Base-by-base conservation (phyloP, 345 rosid species). In the Eucalyptus sideroxylon region DNA sequence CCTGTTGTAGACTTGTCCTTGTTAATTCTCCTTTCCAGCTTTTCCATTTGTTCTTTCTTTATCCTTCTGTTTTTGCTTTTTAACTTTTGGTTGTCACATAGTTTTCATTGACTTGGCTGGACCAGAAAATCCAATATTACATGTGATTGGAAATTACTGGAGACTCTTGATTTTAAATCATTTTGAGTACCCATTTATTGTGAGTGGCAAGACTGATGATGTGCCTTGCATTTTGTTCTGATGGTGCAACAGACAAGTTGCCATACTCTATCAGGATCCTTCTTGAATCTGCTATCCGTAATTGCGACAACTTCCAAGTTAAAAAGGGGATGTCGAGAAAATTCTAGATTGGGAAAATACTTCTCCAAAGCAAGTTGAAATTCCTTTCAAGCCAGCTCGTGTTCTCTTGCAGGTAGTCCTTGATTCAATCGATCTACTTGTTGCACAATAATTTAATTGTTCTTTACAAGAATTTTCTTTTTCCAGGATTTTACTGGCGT, bases 401-500 rank as follows among this genome's bases (percentile, higher is more conserved):
- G 99, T 98, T 67, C 98, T 98, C 87, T 93, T 98, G 89, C 99
- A 98, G 99, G 99, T 93, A 86, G 88, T 23, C 47, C 80, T 51
- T 1, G 40, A 15, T 51, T 65, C 85, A 21, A 11, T 45, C 30
- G 34, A 45, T 40, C n/a, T 47, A 44, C 86, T 87, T 40, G 15
- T 85, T 42, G 31, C 47, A n/a, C 17, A 27, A 50, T 44, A 59
- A 24, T 42, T 34, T n/a, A 89, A 40, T 37, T 55, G 89, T 81
- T 86, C 72, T 90, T 88, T 87, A 90, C 45, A 44, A 34, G 67
- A 50, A 26, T 90, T 56, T 21, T 91, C 19, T 87, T 85, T 88
- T 89, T 62, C 82, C 95, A 98, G 99, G 99, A 97, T 93, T 97
- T 98, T 93, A 98, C 99, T 88, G 99, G 99, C n/a, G 99, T 98